Conservation (phyloP, 2,329 filamentous ascomycete genomes). For the Plenodomus biglobosus region DNA sequence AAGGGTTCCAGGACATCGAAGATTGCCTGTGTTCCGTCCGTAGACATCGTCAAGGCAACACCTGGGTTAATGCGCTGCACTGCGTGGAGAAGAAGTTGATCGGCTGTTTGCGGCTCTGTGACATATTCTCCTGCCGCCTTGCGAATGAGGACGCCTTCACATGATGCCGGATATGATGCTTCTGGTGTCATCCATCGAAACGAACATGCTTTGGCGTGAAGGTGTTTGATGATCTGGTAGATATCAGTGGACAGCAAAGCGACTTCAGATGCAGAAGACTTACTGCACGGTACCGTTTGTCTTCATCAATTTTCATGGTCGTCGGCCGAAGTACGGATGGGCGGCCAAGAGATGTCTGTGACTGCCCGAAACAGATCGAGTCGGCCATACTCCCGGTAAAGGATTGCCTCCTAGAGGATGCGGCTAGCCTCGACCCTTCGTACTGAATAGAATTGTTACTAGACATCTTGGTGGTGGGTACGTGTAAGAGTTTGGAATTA, state of each 20-base stretch:
- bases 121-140: constrained; percentile 70
- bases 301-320: constrained; percentile 28
- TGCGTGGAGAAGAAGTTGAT: constrained; percentile 46
- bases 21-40: constrained; percentile 51
- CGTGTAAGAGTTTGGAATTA: constrained; percentile 1
- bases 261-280: not conserved
- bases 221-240: constrained; percentile 32
- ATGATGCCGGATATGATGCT: constrained; percentile 11
- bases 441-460: constrained; percentile 3
- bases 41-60: constrained; percentile 55
- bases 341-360: constrained; percentile 13
- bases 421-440: constrained; percentile 5
- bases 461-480: constrained; percentile 11
- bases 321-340: constrained; percentile 11
- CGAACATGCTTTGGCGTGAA: constrained; percentile 27
- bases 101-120: constrained; percentile 46
- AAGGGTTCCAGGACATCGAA: constrained; percentile 46
- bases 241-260: not conserved
- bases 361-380: constrained; percentile 4
- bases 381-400: constrained; percentile 10
- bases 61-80: constrained; percentile 51
- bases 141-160: constrained; percentile 68
- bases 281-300: constrained; percentile 27
- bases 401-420: constrained; percentile 15
- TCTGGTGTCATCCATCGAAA: constrained; percentile 26